Base-by-base conservation (phyloP, 1,284 basidiomycete genomes). In the Pisolithus thermaeus region DNA sequence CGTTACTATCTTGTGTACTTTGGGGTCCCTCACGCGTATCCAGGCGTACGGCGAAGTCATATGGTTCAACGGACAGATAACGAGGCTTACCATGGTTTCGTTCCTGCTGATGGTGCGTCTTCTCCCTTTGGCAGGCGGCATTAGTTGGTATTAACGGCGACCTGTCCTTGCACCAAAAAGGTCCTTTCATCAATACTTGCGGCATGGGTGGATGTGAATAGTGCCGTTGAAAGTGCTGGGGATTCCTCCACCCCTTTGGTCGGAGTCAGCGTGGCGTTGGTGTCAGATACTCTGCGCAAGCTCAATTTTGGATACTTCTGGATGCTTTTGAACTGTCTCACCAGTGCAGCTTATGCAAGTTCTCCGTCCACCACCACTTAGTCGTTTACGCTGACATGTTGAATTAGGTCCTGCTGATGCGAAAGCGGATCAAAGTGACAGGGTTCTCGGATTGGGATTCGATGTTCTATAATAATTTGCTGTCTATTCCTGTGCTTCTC, bases 381-480 rank as follows among this genome's bases (percentile, higher is more conserved):
- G 49, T 50, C 27, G 42, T 50, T 53, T 20, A 51, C 45, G 38
- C 41, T 25, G 16, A 32, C 9, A 23, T 22, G 20, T 30, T 28
- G 32, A 42, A 11, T 28, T 52, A 93, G 92, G 89, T 95, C 41
- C 78, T 99, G 51, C 80, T 90, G 49, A 99, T 99, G 97, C 84
- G 97, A 57, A 98, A 97, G 71, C 81, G 90, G 53, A 99, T 99
- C 77, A 99, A 99, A 75, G 69, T 80, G 40, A 98, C 93, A n/a
- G 92, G 92, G 38, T 99, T 99, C 75, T 96, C 94, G 56, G 96
- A 99, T 67, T 97, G 94, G 95, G 97, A 99, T 67, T 90, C 95
- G 25, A 98, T 99, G 96, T 97, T 94, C 73, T 99, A 98, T 77
- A 98, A 97, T 77, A 99, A 99, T 71, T 70, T 98, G 48, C 77